Percentiles rank a stretch among this genome's conserved stretches.
Conservation (phyloP, 2,329 filamentous ascomycete species). For the Diaporthe caulivora region DNA sequence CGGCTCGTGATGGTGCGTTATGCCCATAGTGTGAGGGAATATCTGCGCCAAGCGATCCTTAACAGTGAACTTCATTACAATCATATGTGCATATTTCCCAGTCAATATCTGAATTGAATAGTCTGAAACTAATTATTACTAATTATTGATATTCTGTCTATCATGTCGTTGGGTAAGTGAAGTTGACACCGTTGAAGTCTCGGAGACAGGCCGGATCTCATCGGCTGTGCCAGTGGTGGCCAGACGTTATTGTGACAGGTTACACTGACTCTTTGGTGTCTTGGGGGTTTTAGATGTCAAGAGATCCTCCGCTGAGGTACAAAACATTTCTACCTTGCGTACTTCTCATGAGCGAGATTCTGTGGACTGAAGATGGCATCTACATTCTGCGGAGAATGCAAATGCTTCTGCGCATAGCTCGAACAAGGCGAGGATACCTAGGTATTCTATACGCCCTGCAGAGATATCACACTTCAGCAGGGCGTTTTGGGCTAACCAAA, state of each 20-base stretch:
- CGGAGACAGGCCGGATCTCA: slow-evolving; percentile 15
- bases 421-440: not conserved
- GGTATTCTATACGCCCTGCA: not conserved
- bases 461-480: not conserved
- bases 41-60: not conserved
- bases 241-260: slow-evolving; percentile 30
- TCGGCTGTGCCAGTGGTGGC: slow-evolving; percentile 16
- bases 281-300: not conserved
- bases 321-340: not conserved
- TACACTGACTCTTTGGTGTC: slow-evolving; percentile 25
- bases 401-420: not conserved
- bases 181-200: slow-evolving; percentile 12
- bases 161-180: not conserved
- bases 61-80: too few relatives aligned
- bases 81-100: not conserved
- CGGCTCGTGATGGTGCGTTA: not conserved
- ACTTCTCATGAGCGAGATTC: not conserved
- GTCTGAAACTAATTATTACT: too few relatives aligned
- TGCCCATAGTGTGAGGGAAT: not conserved
- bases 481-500: not conserved
- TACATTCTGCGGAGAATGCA: not conserved
- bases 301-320: not conserved
- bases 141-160: too few relatives aligned
- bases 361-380: not conserved
- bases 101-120: not conserved